phyloP scores from a whole-genome alignment of 176 grass and related monocot genomes.

The Dactylis glomerata region DNA sequence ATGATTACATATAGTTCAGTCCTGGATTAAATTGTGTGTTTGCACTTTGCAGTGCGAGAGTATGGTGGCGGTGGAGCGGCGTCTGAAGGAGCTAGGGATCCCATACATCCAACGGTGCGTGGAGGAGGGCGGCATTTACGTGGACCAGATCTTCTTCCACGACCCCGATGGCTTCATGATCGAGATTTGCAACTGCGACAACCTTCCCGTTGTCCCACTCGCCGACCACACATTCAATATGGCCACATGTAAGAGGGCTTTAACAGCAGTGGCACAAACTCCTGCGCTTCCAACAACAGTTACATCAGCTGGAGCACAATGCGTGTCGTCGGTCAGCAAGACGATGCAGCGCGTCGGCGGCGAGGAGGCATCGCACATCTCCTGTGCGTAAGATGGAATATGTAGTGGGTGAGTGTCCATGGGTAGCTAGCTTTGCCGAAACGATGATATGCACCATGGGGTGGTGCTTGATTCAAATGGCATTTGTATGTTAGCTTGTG shows the following conservation, averaged over 20 bases:
- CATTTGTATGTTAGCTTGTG: not conserved
- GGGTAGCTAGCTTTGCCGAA: not conserved
- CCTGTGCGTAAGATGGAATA: slow-evolving; percentile 35
- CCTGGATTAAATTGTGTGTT: not conserved
- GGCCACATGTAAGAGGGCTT: slow-evolving; percentile 49
- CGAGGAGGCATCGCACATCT: slow-evolving; percentile 48
- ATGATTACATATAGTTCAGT: not conserved
- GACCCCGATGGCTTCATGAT: slow-evolving; percentile 55
- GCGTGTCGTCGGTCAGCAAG: slow-evolving; percentile 21
- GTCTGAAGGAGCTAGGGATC: not conserved
- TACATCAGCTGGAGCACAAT: not conserved
- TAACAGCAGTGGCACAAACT: slow-evolving; percentile 16
- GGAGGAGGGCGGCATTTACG: slow-evolving; percentile 12
- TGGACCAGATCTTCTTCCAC: slow-evolving; percentile 20
- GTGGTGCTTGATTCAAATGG: not conserved
- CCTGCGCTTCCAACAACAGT: not conserved
- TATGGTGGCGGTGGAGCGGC: slow-evolving; percentile 1
- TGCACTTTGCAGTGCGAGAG: slow-evolving; percentile 14
- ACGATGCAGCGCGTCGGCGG: slow-evolving; percentile 40
- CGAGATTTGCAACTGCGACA: slow-evolving; percentile 93
- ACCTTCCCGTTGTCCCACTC: slow-evolving; percentile 70
- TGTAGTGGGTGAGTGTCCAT: not conserved
- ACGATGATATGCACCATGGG: not conserved
- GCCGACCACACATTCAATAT: not conserved
- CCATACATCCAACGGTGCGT: not conserved